A percentile compares a stretch with the other conserved stretches of the same genome.
Conservation (phyloP, 2,329 filamentous ascomycete species). For the Aspergillus uvarum region DNA sequence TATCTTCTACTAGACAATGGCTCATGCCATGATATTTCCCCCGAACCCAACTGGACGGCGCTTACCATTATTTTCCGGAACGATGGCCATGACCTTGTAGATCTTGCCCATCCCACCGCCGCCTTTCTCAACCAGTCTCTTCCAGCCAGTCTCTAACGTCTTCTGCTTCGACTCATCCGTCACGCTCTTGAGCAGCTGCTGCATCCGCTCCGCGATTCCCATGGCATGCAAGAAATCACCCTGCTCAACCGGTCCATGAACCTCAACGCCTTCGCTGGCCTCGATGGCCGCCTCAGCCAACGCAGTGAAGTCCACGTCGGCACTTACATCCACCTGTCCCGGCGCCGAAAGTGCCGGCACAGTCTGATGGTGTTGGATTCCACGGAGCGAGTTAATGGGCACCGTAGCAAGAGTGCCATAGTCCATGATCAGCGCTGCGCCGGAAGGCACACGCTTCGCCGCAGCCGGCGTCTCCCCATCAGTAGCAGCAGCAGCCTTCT, state of each 20-base stretch:
- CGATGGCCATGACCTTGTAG: slow-evolving; percentile 88
- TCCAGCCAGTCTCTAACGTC: slow-evolving; percentile 72
- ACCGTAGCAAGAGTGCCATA: slow-evolving; percentile 80
- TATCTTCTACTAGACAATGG: background rate
- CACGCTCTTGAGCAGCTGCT: slow-evolving; percentile 59
- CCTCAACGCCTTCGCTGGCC: slow-evolving; percentile 77
- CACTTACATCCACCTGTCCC: slow-evolving; percentile 82
- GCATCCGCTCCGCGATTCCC: slow-evolving; percentile 78
- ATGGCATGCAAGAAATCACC: slow-evolving; percentile 74
- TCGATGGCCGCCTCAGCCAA: slow-evolving; percentile 77
- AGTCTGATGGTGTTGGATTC: slow-evolving; percentile 73
- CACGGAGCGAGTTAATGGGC: slow-evolving; percentile 84
- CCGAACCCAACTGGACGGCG: slow-evolving; percentile 90
- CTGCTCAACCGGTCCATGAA: slow-evolving; percentile 89
- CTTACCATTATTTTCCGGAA: slow-evolving; percentile 74
- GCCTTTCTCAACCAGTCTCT: slow-evolving; percentile 77
- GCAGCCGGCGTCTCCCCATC: slow-evolving; percentile 30
- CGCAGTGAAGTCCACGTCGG: slow-evolving; percentile 89
- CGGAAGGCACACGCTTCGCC: slow-evolving; percentile 64
- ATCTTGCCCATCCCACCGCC: slow-evolving; percentile 88
- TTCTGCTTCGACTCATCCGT: slow-evolving; percentile 54
- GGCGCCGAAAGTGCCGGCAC: slow-evolving; percentile 79
- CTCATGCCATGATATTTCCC: slow-evolving; percentile 52
- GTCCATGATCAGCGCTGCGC: slow-evolving; percentile 92
- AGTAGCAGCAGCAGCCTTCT: slow-evolving; percentile 10